Base-by-base conservation (phyloP, 371 early-diverging fungal genomes). In the Apophysomyces variabilis region DNA sequence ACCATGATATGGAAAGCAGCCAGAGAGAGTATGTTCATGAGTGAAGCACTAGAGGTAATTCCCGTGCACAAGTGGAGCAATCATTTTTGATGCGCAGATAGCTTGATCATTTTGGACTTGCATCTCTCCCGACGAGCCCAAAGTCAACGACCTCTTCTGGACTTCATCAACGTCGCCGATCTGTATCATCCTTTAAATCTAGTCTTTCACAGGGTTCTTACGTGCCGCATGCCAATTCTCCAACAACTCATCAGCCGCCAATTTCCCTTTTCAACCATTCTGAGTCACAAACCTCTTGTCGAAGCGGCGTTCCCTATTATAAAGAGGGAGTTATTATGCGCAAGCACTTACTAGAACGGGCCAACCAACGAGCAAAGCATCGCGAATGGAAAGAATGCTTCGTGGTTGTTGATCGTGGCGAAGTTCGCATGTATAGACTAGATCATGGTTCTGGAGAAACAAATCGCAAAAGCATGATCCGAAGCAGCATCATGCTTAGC, bases 341-440 rank as follows among this genome's bases (percentile, higher is more conserved):
- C 36, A 97, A 97, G 73, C 94, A 95, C 72, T 69, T 94, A 57
- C 77, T 89, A 50, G 95, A 93, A 71, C 77, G 83, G 7, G 84
- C 85, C 4, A 90, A 87, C 46, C 87, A 87, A 60, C 91, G 92
- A 74, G 93, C 97, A 2, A 82, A 85, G 38, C 83, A 92, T 65
- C 87, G 96, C 4, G 85, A 87, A 41, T 97, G 97, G 97, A 92
- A 90, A 69, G 87, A 93, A 36, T 90, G 93, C 68, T 89, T 88
- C 46, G 84, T 92, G 16, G 86, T 93, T 3, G 82, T 90, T 1
- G 91, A 89, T 44, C 87, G 88, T 16, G 95, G 93, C 8, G 91
- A 93, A 43, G 80, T 95, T 5, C 82, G 84, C 32, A 91, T 95
- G 91, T 93, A 89, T 76, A 85, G 87, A 64, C 76, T 90, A 56